Evolutionary conservation across 106 monocot genomes (phyloP), one percentile per base, ranked within the genome.

Genomic region (Posidonia australis): DNA sequence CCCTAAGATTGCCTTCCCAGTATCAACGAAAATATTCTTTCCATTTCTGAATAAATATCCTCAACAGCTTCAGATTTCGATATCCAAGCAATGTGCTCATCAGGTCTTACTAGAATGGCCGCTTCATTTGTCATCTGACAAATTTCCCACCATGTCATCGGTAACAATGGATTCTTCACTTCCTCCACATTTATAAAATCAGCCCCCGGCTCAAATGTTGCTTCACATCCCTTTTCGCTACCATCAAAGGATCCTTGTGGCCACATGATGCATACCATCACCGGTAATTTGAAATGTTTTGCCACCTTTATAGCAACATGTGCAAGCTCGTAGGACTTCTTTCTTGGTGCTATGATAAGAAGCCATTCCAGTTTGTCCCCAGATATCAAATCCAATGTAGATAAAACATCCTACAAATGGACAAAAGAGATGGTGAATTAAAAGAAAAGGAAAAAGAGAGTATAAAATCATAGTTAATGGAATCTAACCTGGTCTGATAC

Each of bases 11-110:
- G 24, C 14, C 31, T 63, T 30, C 77, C 60, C 19, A 83, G 60
- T 43, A 83, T 72, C 27, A 52, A 10, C 54, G 78, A 77, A 57
- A 91, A 81, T 4, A 83, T 77, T 51, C 65, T 74, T 77, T 70
- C 68, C 61, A 82, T 72, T 71, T 87, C 78, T 23, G 36, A 54
- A 64, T 63, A 48, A 36, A 49, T 30, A 76, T 83, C 72, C 1
- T 30, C 22, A 24, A 65, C 60, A 28, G 43, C 62, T 64, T 70
- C 58, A 44, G 80, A 77, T 57, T 85, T 80, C 12, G 65, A 45
- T 19, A 68, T 81, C 90, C 98, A 98, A 22, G 82, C 91, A 69
- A 91, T 81, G 57, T 98, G 98, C 19, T 91, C 90, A 72, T 98
- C 98, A 46, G 98, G 91, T 69, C 98, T 78, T 25, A 98, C 98